phyloP scores from a whole-genome alignment of 768 basidiomycete species.

The Mycena haematopus region DNA sequence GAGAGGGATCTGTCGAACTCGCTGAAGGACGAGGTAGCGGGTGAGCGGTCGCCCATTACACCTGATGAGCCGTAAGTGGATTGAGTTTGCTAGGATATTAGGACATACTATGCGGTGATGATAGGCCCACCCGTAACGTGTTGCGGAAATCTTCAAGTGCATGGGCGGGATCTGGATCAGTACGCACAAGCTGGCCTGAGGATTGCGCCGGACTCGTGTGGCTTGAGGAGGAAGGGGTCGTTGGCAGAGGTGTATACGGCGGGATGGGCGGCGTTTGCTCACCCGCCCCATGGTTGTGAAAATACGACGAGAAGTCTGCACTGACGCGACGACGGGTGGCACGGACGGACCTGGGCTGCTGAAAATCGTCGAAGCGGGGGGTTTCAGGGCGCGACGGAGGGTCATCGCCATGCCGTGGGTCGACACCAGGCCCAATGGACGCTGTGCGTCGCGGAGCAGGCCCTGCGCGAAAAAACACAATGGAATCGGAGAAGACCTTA shows the following conservation, averaged over 20 bases:
- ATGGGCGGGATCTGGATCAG: constrained; percentile 36
- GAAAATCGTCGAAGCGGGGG: constrained; percentile 19
- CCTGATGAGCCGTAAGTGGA: constrained; percentile 10
- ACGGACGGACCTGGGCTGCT: constrained; percentile 7
- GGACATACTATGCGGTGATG: constrained; percentile 23
- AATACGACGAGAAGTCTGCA: constrained; percentile 29
- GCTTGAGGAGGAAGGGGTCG: constrained; percentile 23
- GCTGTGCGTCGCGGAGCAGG: constrained; percentile 44
- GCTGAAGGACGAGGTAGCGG: constrained; percentile 28
- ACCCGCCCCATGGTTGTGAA: constrained; percentile 3
- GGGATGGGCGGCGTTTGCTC: constrained; percentile 22
- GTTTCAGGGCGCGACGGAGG: constrained; percentile 27
- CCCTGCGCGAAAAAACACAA: constrained; percentile 75
- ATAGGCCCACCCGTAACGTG: constrained; percentile 39
- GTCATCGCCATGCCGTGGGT: constrained; percentile 44
- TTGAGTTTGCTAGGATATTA: neutral
- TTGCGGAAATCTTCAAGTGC: constrained; percentile 48
- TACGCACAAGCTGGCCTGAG: constrained; percentile 9
- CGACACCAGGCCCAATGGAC: constrained; percentile 56
- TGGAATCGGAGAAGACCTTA: constrained; percentile 70
- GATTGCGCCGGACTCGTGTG: constrained; percentile 25
- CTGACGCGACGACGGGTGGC: constrained; percentile 29
- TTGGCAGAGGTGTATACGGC: constrained; percentile 25
- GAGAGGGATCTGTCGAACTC: constrained; percentile 42
- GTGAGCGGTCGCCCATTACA: constrained; percentile 15